Evolutionary conservation across 441 rosid species (phyloP).

Genomic region (Gossypium davidsonii): DNA sequence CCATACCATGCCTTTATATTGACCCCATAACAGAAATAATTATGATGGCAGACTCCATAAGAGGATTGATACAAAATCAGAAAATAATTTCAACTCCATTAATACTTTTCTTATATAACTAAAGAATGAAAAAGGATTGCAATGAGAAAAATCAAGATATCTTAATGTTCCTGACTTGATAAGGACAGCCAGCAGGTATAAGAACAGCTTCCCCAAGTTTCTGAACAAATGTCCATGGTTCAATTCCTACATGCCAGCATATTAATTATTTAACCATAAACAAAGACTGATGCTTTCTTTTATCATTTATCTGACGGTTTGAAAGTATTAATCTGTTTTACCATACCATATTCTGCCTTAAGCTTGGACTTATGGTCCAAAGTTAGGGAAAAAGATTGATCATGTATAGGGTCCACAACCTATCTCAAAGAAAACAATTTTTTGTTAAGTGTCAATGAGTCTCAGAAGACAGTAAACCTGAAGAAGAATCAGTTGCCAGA

Average conservation of each 20-base stretch:
- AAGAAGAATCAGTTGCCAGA: neutral
- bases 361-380: neutral
- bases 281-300: neutral
- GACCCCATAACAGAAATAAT: neutral
- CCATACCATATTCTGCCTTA: neutral
- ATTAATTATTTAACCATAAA: neutral
- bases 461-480: neutral
- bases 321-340: neutral
- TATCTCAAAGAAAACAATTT: neutral
- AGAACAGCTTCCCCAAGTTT: neutral
- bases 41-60: neutral
- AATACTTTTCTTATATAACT: neutral
- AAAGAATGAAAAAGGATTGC: neutral
- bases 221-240: neutral
- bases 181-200: neutral
- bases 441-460: neutral
- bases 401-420: slow-evolving; percentile 3
- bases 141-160: neutral
- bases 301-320: neutral
- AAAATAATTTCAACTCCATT: neutral
- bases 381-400: neutral
- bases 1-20: neutral
- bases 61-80: neutral
- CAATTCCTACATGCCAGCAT: neutral
- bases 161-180: neutral